phyloP scores from a whole-genome alignment of 306 rosid genomes.

The Inga leiocalycina region DNA sequence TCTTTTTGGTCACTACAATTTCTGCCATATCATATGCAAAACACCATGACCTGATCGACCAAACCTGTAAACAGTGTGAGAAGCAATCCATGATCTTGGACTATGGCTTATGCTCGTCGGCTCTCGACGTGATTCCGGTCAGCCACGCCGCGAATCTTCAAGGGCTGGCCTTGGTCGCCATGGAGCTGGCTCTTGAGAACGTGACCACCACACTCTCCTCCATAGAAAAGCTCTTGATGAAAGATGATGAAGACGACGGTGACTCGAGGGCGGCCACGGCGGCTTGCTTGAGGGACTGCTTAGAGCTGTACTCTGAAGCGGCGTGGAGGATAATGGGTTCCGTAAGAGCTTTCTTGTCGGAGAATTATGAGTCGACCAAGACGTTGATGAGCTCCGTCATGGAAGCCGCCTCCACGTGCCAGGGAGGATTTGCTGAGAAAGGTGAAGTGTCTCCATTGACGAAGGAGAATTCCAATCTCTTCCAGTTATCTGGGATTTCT shows the following conservation, averaged over 20 bases:
- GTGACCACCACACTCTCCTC: slow-evolving; percentile 39
- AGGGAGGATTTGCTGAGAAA: slow-evolving; percentile 53
- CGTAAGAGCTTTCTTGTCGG: slow-evolving; percentile 42
- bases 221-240: slow-evolving; percentile 35
- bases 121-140: slow-evolving; percentile 47
- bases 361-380: slow-evolving; percentile 36
- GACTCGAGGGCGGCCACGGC: neutral
- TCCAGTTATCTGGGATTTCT: slow-evolving; percentile 61
- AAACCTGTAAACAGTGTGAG: slow-evolving; percentile 55
- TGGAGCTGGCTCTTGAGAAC: slow-evolving; percentile 63
- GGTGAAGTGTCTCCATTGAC: slow-evolving; percentile 61
- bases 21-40: neutral
- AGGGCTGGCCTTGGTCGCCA: slow-evolving; percentile 55
- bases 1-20: slow-evolving; percentile 9
- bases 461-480: slow-evolving; percentile 51
- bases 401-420: slow-evolving; percentile 65
- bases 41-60: slow-evolving; percentile 39
- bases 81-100: slow-evolving; percentile 43
- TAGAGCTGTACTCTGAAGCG: slow-evolving; percentile 55
- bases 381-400: slow-evolving; percentile 53
- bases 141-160: slow-evolving; percentile 53
- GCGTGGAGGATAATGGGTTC: slow-evolving; percentile 45
- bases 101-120: slow-evolving; percentile 42
- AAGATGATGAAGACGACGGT: neutral
- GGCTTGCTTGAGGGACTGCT: slow-evolving; percentile 56